phyloP scores from a whole-genome alignment of 441 rosid species.

The Adansonia grandidieri region DNA sequence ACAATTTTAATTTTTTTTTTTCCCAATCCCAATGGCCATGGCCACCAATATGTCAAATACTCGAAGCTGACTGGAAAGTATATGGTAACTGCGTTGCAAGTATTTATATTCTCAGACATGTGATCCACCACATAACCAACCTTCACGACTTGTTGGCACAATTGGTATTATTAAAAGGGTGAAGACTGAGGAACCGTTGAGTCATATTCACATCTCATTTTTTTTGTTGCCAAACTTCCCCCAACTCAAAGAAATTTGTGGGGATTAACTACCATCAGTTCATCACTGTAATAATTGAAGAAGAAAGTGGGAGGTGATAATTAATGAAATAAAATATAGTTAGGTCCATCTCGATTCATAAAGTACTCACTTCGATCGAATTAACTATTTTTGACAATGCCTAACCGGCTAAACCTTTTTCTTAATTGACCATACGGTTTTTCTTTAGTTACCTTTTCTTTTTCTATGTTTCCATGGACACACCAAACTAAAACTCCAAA shows the following conservation, averaged over 20 bases:
- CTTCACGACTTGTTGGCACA: neutral
- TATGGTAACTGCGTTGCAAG: neutral
- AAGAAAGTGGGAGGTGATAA: too few relatives aligned
- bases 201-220: neutral
- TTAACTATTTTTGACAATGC: too few relatives aligned
- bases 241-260: neutral
- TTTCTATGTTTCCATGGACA: too few relatives aligned
- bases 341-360: neutral
- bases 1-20: neutral
- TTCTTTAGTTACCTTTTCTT: too few relatives aligned
- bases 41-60: neutral
- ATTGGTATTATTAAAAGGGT: neutral
- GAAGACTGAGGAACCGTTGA: neutral
- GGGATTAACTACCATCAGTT: neutral
- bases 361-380: too few relatives aligned
- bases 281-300: too few relatives aligned
- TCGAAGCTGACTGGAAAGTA: neutral
- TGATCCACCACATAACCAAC: neutral
- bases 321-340: too few relatives aligned
- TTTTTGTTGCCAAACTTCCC: neutral
- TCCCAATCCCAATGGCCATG: neutral
- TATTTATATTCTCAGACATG: neutral
- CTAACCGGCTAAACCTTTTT: too few relatives aligned
- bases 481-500: too few relatives aligned
- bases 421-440: too few relatives aligned